Conservation (phyloP, 2,329 filamentous ascomycete species). For the Penicillium hesseltinei region DNA sequence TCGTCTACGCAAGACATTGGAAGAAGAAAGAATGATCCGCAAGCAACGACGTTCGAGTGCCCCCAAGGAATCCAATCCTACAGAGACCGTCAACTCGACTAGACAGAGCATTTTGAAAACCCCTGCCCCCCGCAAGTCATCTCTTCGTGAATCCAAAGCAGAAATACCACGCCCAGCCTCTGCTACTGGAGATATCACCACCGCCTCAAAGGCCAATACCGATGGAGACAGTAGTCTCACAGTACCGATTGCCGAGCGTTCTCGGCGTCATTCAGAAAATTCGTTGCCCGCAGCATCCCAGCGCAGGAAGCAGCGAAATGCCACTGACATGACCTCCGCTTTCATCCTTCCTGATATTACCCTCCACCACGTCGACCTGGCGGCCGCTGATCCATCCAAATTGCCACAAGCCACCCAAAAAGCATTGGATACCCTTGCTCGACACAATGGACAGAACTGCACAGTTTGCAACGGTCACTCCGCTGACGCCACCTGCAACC, state of each 20-base stretch:
- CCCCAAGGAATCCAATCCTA: conserved; percentile 34
- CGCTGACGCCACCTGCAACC: conserved; percentile 36
- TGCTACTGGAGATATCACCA: conserved; percentile 35
- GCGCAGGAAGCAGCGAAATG: conserved; percentile 49
- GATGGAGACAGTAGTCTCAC: conserved; percentile 32
- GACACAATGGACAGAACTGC: conserved; percentile 56
- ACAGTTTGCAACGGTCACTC: conserved; percentile 52
- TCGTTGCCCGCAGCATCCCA: conserved; percentile 52
- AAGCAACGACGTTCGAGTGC: conserved; percentile 39
- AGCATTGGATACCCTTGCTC: conserved; percentile 43
- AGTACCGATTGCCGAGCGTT: conserved; percentile 29
- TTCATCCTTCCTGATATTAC: conserved; percentile 66
- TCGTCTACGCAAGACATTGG: conserved; percentile 54
- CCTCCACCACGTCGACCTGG: conserved; percentile 38
- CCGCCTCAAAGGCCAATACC: conserved; percentile 29
- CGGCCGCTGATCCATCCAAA: conserved; percentile 30
- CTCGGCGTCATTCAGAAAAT: conserved; percentile 42
- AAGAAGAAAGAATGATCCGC: conserved; percentile 52
- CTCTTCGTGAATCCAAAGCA: conserved; percentile 51
- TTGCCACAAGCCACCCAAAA: conserved; percentile 42
- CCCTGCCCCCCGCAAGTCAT: conserved; percentile 52
- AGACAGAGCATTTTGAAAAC: conserved; percentile 40
- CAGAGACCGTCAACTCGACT: conserved; percentile 41
- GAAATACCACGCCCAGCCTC: conserved; percentile 34
- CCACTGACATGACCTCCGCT: conserved; percentile 60